Evolutionary conservation across 345 rosid species (phyloP).

Genomic region (Microcos paniculata): DNA sequence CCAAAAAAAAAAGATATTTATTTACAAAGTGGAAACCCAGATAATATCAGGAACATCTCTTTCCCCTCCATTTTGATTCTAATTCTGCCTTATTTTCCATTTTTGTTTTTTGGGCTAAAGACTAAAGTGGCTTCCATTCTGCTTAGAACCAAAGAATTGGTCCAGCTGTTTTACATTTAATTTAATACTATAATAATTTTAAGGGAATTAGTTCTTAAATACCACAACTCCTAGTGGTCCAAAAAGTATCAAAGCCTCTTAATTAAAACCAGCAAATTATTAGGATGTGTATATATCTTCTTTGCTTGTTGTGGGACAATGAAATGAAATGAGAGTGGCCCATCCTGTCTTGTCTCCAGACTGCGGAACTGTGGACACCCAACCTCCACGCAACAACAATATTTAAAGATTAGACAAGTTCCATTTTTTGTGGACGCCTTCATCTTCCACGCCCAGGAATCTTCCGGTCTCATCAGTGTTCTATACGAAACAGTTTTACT

Average conservation of each 20-base stretch:
- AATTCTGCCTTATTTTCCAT: no score
- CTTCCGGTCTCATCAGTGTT: neutral
- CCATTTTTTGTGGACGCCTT: constrained; percentile 11
- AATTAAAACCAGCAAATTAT: neutral
- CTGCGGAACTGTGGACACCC: constrained; percentile 17
- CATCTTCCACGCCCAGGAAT: neutral
- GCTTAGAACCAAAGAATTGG: neutral
- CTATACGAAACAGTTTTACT: neutral
- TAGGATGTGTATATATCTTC: neutral
- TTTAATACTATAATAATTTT: neutral
- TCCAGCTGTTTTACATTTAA: neutral
- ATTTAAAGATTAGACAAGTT: constrained; percentile 5
- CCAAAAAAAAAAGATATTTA: constrained; percentile 13
- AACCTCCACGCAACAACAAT: constrained; percentile 16
- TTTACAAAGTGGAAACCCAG: neutral
- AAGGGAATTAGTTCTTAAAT: neutral
- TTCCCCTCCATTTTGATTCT: neutral
- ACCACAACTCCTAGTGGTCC: constrained; percentile 8
- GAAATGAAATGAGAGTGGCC: neutral
- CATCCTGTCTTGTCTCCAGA: neutral
- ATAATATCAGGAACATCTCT: neutral
- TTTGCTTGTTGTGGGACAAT: neutral
- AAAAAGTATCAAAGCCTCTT: neutral
- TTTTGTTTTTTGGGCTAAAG: neutral
- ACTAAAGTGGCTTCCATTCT: neutral